A percentile compares a stretch with the other conserved stretches of the same genome.
These are phyloP conservation scores for Pouteria campechiana DNA, from an alignment of 179 eudicot genomes.

Conservation along the genomic window DNA sequence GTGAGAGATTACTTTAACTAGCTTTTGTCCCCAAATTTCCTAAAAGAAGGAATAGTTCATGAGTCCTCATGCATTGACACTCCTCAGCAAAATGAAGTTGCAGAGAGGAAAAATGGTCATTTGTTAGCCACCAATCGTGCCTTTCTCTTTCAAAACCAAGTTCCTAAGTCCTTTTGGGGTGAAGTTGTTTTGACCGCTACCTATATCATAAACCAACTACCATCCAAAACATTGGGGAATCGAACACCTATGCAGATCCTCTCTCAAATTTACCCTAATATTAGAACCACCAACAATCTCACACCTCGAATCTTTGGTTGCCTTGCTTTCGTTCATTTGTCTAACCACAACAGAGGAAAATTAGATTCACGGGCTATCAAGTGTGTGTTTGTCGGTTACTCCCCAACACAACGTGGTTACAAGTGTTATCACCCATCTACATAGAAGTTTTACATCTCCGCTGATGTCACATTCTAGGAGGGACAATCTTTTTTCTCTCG, in stretches of 20 bases:
- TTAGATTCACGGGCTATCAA: neutral
- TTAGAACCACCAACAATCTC: too few species aligned
- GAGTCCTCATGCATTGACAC: too few species aligned
- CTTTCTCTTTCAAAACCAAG: too few species aligned
- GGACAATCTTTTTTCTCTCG: too few species aligned
- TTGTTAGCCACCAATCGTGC: neutral
- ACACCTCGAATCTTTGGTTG: neutral
- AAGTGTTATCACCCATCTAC: neutral
- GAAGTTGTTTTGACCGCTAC: neutral
- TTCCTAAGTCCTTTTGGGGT: too few species aligned
- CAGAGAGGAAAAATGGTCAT: neutral
- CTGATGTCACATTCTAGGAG: conserved; percentile 1
- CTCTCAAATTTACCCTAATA: too few species aligned
- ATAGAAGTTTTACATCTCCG: neutral
- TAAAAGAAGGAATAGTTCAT: neutral
- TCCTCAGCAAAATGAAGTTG: too few species aligned
- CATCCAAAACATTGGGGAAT: too few species aligned
- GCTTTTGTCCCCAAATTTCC: too few species aligned
- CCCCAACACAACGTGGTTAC: neutral
- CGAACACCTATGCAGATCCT: too few species aligned
- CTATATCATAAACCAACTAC: too few species aligned
- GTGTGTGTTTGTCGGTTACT: conserved; percentile 1
- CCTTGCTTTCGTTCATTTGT: neutral
- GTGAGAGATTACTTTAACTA: neutral
- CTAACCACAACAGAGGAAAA: neutral